These are phyloP conservation scores for Solanum ossicruentum DNA, from an alignment of 257 asterid species.

Conservation along the genomic window DNA sequence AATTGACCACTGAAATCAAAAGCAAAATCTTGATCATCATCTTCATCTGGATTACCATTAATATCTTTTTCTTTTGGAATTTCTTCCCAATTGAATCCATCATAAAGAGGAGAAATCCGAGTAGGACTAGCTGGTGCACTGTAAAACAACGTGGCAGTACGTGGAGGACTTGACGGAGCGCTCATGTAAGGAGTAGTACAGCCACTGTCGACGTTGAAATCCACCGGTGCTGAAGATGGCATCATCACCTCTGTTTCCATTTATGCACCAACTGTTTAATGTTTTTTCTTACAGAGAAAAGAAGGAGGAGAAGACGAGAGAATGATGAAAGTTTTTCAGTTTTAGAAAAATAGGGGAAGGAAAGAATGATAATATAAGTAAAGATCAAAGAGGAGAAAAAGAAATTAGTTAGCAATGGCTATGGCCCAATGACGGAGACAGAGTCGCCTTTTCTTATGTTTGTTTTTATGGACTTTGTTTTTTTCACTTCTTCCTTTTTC, in stretches of 20 bases:
- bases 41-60: slow-evolving; percentile 5
- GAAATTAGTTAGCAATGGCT: background rate
- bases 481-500: background rate
- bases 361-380: background rate
- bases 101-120: slow-evolving; percentile 26
- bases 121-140: slow-evolving; percentile 73
- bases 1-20: slow-evolving; percentile 72
- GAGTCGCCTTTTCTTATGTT: slow-evolving; percentile 19
- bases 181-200: slow-evolving; percentile 45
- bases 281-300: background rate
- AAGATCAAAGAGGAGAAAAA: slow-evolving; percentile 1
- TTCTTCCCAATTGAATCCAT: slow-evolving; percentile 52
- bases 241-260: slow-evolving; percentile 31
- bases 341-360: background rate
- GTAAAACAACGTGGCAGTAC: slow-evolving; percentile 29
- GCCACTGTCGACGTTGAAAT: slow-evolving; percentile 43
- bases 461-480: slow-evolving; percentile 1
- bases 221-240: slow-evolving; percentile 8
- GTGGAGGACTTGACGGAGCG: slow-evolving; percentile 57
- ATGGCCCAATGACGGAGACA: background rate
- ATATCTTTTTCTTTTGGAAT: slow-evolving; percentile 19
- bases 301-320: background rate
- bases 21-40: slow-evolving; percentile 37
- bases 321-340: background rate
- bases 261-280: background rate